These are phyloP conservation scores for Hymenoscyphus repandus DNA, from an alignment of 2,329 filamentous ascomycete genomes.

Conservation along the genomic window DNA sequence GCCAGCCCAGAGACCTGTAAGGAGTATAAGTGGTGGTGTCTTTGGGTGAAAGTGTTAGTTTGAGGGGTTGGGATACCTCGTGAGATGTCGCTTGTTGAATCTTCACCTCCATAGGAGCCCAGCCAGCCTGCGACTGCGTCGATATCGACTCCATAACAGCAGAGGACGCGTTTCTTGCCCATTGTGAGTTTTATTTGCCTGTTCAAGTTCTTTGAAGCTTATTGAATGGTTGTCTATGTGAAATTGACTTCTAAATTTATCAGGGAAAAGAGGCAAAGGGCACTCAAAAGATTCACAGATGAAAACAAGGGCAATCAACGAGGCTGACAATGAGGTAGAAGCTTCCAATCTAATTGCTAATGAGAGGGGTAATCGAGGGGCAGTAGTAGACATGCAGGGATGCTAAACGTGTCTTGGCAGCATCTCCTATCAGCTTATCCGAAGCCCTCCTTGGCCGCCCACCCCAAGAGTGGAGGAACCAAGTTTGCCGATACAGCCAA, in stretches of 20 bases:
- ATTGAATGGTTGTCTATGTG: neutral
- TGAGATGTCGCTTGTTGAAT: slow-evolving; percentile 67
- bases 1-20: slow-evolving; percentile 58
- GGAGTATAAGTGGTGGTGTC: neutral
- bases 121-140: slow-evolving; percentile 75
- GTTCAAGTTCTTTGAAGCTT: neutral
- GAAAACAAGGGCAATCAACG: too few species aligned
- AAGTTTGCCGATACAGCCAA: too few species aligned
- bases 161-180: slow-evolving; percentile 46
- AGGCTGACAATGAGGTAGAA: too few species aligned
- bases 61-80: slow-evolving; percentile 42
- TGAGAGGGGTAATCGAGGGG: too few species aligned
- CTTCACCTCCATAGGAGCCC: slow-evolving; percentile 68
- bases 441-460: too few species aligned
- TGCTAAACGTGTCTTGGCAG: too few species aligned
- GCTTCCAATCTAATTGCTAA: too few species aligned
- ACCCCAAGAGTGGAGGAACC: too few species aligned
- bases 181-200: slow-evolving; percentile 21
- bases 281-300: neutral
- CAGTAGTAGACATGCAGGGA: too few species aligned
- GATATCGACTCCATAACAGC: slow-evolving; percentile 65
- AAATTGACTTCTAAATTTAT: neutral
- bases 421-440: too few species aligned
- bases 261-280: neutral
- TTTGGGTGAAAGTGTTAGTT: neutral